Percentiles rank a stretch among this genome's conserved stretches.
phyloP scores from a whole-genome alignment of 2,329 filamentous ascomycete species.

The Apiospora arundinis region DNA sequence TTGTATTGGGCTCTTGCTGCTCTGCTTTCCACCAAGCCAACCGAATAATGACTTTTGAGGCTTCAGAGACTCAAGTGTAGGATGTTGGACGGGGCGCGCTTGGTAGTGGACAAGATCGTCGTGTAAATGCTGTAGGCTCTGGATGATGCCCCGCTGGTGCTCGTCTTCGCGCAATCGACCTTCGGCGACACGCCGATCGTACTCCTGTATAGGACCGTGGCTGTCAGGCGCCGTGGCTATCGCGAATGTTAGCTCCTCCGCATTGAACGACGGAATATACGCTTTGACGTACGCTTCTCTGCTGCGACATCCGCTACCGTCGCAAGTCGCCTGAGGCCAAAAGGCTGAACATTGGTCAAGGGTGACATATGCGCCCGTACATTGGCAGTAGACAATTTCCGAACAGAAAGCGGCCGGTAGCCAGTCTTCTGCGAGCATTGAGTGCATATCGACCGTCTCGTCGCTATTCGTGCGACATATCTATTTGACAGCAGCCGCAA shows the following conservation, averaged over 20 bases:
- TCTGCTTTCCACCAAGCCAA: slow-evolving; percentile 61
- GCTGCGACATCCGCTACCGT: slow-evolving; percentile 19
- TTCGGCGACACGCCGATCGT: slow-evolving; percentile 78
- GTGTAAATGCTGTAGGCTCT: slow-evolving; percentile 87
- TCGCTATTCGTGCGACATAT: slow-evolving; percentile 10
- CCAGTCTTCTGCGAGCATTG: slow-evolving; percentile 9
- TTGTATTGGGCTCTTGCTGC: slow-evolving; percentile 47
- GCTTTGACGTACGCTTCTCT: slow-evolving; percentile 22
- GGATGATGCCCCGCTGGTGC: slow-evolving; percentile 90
- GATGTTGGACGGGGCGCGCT: slow-evolving; percentile 76
- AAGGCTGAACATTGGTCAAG: background rate
- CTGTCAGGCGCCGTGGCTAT: slow-evolving; percentile 7
- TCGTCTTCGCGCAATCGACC: slow-evolving; percentile 84
- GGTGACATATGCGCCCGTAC: background rate
- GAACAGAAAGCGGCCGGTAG: background rate
- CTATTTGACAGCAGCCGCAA: slow-evolving; percentile 22
- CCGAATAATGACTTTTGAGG: slow-evolving; percentile 63
- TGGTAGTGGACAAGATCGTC: slow-evolving; percentile 78
- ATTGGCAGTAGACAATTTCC: background rate
- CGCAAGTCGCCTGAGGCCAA: slow-evolving; percentile 21
- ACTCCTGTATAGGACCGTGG: slow-evolving; percentile 81
- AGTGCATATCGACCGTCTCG: slow-evolving; percentile 21
- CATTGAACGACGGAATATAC: background rate
- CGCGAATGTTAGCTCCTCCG: background rate
- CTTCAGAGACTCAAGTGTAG: slow-evolving; percentile 74